phyloP scores from a whole-genome alignment of 805 yeast species.

The Candida verbasci region DNA sequence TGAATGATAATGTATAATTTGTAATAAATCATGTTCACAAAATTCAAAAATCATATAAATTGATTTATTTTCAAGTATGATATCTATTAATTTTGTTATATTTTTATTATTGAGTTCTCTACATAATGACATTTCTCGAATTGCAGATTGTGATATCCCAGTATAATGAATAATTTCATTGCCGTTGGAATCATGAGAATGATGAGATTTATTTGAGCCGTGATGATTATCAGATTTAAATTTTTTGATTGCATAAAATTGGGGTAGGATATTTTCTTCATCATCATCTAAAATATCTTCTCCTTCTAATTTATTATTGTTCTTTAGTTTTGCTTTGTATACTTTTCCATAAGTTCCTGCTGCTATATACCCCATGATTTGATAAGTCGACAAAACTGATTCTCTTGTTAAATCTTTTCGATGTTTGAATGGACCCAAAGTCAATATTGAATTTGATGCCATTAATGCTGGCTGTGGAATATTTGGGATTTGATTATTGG shows the following conservation, averaged over 20 bases:
- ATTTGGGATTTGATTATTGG: constrained; percentile 15
- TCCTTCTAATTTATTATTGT: constrained; percentile 8
- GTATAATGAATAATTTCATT: constrained; percentile 78
- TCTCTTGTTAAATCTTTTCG: constrained; percentile 60
- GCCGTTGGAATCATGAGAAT: constrained; percentile 40
- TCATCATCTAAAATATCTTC: constrained; percentile 11
- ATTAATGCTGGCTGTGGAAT: constrained; percentile 33
- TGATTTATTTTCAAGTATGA: constrained; percentile 79
- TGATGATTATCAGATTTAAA: constrained; percentile 75
- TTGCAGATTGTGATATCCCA: constrained; percentile 93
- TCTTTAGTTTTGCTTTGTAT: constrained; percentile 71
- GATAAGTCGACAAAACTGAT: constrained; percentile 80
- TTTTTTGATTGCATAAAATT: constrained; percentile 83
- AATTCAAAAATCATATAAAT: constrained; percentile 94
- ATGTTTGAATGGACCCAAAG: constrained; percentile 42
- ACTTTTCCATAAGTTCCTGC: constrained; percentile 98
- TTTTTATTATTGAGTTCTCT: constrained; percentile 80
- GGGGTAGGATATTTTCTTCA: constrained; percentile 9
- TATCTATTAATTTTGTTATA: constrained; percentile 74
- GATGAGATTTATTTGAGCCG: constrained; percentile 23
- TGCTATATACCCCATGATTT: constrained; percentile 90
- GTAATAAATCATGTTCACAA: constrained; percentile 93
- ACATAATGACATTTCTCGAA: constrained; percentile 93
- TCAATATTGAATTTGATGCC: constrained; percentile 37
- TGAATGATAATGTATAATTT: constrained; percentile 89